Conservation (phyloP, 2,329 filamentous ascomycete genomes). For the Plenodomus biglobosus region DNA sequence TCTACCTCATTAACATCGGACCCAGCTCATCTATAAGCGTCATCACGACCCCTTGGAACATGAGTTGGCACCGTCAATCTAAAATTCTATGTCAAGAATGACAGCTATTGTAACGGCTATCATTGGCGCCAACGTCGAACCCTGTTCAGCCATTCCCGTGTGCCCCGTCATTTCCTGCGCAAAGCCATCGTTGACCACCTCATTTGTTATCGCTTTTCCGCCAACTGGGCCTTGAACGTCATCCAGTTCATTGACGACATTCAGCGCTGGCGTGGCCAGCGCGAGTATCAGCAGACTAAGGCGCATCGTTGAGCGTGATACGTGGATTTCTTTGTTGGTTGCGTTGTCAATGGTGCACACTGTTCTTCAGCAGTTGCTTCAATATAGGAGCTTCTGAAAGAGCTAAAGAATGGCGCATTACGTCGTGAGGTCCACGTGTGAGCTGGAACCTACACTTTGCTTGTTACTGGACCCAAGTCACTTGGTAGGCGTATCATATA, state of each 20-base stretch:
- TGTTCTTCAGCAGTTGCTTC: neutral
- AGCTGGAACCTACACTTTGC: neutral
- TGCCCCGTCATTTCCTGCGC: neutral
- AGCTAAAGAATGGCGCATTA: neutral
- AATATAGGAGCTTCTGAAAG: neutral
- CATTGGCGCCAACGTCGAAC: neutral
- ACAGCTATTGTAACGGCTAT: neutral
- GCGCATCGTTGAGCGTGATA: neutral
- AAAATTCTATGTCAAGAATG: neutral
- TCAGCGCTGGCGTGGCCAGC: conserved; percentile 56
- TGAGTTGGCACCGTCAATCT: no score
- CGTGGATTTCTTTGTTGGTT: neutral
- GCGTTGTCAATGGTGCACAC: neutral
- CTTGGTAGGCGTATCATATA: neutral
- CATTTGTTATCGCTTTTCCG: conserved; percentile 35
- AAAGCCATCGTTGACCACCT: conserved; percentile 4
- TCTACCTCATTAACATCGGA: no score
- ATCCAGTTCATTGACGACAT: conserved; percentile 69
- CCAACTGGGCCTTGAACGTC: conserved; percentile 51
- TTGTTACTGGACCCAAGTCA: neutral
- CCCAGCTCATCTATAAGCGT: no score
- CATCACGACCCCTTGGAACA: no score
- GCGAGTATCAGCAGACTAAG: conserved; percentile 6
- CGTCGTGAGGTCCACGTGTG: neutral
- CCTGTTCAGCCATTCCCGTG: neutral